phyloP scores from a whole-genome alignment of 2,329 filamentous ascomycete species.

The Clarireedia homoeocarpa region DNA sequence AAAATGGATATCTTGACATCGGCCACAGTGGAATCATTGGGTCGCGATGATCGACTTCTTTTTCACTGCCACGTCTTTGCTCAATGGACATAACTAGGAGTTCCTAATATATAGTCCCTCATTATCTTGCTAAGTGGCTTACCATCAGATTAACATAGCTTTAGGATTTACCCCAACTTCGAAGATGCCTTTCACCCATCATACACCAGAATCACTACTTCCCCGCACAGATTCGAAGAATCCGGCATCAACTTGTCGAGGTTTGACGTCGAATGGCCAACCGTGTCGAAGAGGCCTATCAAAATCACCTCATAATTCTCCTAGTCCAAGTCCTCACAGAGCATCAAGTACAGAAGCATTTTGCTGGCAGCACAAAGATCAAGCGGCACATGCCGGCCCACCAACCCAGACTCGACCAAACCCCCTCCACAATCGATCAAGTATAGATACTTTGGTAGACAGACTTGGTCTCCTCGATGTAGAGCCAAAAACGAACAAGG shows the following conservation, averaged over 20 bases:
- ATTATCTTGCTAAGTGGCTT: slow-evolving; percentile 2
- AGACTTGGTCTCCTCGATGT: slow-evolving; percentile 68
- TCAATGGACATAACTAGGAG: neutral
- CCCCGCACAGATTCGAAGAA: slow-evolving; percentile 78
- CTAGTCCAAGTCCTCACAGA: slow-evolving; percentile 21
- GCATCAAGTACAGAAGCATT: slow-evolving; percentile 39
- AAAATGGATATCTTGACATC: neutral
- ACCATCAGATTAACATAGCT: neutral
- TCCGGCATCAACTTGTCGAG: slow-evolving; percentile 76
- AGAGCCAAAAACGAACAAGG: slow-evolving; percentile 29
- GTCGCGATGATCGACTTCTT: slow-evolving; percentile 2
- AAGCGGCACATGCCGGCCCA: slow-evolving; percentile 40
- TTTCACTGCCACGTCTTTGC: slow-evolving; percentile 10
- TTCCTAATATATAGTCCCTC: neutral
- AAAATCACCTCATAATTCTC: slow-evolving; percentile 29
- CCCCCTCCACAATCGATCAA: slow-evolving; percentile 49
- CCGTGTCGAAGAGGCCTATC: slow-evolving; percentile 71
- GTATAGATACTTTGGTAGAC: slow-evolving; percentile 80
- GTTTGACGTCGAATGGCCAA: slow-evolving; percentile 73
- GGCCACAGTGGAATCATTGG: slow-evolving; percentile 9
- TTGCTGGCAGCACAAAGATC: slow-evolving; percentile 94
- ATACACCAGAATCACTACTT: slow-evolving; percentile 75
- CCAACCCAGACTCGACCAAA: slow-evolving; percentile 17
- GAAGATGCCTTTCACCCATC: slow-evolving; percentile 55
- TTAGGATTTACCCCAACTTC: neutral